Evolutionary conservation across 352 stramenopile species (phyloP).

Genomic region (Aphanomyces stellatus): DNA sequence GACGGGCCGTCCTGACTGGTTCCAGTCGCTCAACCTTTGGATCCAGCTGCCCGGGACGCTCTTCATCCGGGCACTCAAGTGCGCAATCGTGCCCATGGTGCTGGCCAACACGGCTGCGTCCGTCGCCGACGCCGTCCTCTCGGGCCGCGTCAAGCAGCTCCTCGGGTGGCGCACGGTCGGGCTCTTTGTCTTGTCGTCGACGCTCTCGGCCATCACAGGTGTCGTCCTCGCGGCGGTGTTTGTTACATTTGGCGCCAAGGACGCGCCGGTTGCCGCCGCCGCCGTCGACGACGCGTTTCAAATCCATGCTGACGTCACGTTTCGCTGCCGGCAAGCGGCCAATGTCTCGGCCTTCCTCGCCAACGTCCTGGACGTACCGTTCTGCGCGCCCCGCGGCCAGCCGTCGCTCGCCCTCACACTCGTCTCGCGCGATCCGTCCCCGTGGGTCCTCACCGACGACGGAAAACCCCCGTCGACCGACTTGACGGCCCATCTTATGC

Average conservation of each 20-base stretch:
- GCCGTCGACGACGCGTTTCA: neutral
- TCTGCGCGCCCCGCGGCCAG: too few species aligned
- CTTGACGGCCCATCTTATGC: neutral
- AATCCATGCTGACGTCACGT: neutral
- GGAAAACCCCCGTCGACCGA: neutral
- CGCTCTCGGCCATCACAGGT: neutral
- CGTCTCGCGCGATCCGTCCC: neutral
- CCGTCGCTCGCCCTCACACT: too few species aligned
- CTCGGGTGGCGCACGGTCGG: slow-evolving; percentile 4
- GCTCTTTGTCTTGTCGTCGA: neutral
- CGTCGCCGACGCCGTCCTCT: slow-evolving; percentile 28
- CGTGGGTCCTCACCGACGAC: neutral
- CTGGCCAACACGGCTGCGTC: slow-evolving; percentile 32
- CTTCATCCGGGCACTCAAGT: slow-evolving; percentile 41
- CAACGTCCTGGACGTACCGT: too few species aligned
- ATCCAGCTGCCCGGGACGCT: slow-evolving; percentile 30
- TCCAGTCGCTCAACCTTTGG: slow-evolving; percentile 13
- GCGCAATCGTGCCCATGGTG: slow-evolving; percentile 34
- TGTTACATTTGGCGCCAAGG: neutral
- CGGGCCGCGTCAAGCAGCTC: neutral
- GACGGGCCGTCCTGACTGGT: neutral
- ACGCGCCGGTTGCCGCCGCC: too few species aligned
- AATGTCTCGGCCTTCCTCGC: too few species aligned
- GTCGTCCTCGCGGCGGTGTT: neutral
- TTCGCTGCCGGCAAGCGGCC: too few species aligned